These are phyloP conservation scores for Phaeosphaeriaceae sp. DNA, from an alignment of 2,329 filamentous ascomycete species.

Conservation along the genomic window DNA sequence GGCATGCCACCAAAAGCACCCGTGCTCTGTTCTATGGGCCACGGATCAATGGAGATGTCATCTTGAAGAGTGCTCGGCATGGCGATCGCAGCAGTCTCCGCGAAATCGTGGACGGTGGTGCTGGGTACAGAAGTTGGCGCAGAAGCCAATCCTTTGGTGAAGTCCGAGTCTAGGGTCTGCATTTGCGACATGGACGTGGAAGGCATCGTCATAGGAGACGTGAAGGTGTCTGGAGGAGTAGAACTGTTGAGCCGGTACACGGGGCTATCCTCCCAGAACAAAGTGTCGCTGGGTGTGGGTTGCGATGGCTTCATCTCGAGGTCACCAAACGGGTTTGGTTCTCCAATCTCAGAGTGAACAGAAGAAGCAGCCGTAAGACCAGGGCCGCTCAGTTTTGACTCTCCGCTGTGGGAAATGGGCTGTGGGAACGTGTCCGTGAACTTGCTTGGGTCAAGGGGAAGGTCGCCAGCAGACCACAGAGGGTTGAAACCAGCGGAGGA, in stretches of 20 bases:
- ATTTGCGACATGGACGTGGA: conserved; percentile 27
- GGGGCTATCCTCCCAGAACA: conserved; percentile 49
- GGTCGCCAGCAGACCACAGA: conserved; percentile 50
- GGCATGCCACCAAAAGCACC: conserved; percentile 32
- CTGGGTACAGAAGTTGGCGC: conserved; percentile 32
- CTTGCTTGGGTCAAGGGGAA: conserved; percentile 50
- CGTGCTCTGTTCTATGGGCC: conserved; percentile 40
- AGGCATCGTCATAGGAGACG: conserved; percentile 35
- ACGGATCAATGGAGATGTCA: conserved; percentile 37
- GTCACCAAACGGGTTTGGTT: conserved; percentile 42
- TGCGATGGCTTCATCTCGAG: conserved; percentile 43
- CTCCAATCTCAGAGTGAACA: conserved; percentile 51
- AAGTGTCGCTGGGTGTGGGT: conserved; percentile 40
- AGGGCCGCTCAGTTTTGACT: conserved; percentile 50
- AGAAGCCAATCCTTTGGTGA: conserved; percentile 33
- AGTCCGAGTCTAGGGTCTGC: conserved; percentile 39
- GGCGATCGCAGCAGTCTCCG: conserved; percentile 39
- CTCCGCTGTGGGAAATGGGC: conserved; percentile 51
- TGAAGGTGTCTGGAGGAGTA: conserved; percentile 28
- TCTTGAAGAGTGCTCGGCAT: conserved; percentile 44
- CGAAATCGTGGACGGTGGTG: conserved; percentile 29
- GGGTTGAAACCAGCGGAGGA: conserved; percentile 46
- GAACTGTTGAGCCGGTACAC: conserved; percentile 41
- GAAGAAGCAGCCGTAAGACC: conserved; percentile 51
- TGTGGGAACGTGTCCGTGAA: conserved; percentile 44